Evolutionary conservation across 768 basidiomycete species (phyloP).

Genomic region (Boletus insuetus): DNA sequence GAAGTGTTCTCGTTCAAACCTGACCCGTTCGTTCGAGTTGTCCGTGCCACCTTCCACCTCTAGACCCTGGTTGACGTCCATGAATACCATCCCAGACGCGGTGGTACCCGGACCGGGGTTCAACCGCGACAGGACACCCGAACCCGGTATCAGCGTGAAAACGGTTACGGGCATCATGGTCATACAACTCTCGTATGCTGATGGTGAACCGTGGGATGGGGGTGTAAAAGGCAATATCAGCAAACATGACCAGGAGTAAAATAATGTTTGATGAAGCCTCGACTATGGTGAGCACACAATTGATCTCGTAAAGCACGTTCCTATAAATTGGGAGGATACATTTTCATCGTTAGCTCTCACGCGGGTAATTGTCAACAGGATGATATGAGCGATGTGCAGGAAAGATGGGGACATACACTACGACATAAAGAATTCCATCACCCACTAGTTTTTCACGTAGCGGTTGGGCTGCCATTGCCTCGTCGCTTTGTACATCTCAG

Average conservation of each 20-base stretch:
- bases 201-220: not conserved
- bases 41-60: too few relatives aligned
- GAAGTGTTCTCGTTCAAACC: too few relatives aligned
- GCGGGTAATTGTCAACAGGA: too few relatives aligned
- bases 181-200: not conserved
- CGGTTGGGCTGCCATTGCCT: not conserved
- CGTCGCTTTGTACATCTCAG: not conserved
- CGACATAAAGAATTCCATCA: not conserved
- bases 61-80: too few relatives aligned
- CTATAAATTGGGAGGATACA: not conserved
- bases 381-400: too few relatives aligned
- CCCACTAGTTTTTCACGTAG: not conserved
- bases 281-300: not conserved
- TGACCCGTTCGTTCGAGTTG: too few relatives aligned
- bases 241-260: not conserved
- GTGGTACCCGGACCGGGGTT: too few relatives aligned
- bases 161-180: not conserved
- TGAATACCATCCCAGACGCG: too few relatives aligned
- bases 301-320: not conserved
- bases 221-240: not conserved
- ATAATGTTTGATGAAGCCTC: not conserved
- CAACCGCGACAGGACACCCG: not conserved
- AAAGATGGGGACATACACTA: not conserved
- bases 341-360: not conserved
- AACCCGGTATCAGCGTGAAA: not conserved